Conservation (phyloP, 2,329 filamentous ascomycete species). For the Zymoseptoria tritici region DNA sequence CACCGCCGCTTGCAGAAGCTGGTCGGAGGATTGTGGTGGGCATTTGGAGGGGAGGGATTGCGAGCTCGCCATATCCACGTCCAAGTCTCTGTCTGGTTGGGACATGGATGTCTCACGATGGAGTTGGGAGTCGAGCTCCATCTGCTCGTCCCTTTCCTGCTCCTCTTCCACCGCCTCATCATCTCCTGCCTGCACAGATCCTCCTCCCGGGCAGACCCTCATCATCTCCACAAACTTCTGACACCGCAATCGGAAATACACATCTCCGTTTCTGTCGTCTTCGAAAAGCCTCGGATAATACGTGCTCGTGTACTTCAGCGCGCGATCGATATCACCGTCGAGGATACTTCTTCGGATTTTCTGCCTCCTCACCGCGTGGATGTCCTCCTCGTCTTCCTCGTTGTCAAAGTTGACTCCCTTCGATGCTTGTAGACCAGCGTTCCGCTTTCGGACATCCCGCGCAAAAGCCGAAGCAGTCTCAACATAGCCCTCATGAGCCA, state of each 20-base stretch:
- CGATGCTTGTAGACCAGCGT: slow-evolving; percentile 22
- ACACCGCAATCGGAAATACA: slow-evolving; percentile 81
- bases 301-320: slow-evolving; percentile 69
- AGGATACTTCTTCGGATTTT: slow-evolving; percentile 77
- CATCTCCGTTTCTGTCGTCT: slow-evolving; percentile 60
- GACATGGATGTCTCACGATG: slow-evolving; percentile 24
- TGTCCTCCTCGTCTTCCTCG: slow-evolving; percentile 50
- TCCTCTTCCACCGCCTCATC: slow-evolving; percentile 22
- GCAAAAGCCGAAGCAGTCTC: slow-evolving; percentile 81
- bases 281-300: slow-evolving; percentile 76
- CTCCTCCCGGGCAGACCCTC: slow-evolving; percentile 57
- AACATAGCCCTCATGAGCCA: slow-evolving; percentile 91
- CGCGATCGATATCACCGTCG: slow-evolving; percentile 85
- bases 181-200: neutral
- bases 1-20: slow-evolving; percentile 62
- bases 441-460: slow-evolving; percentile 54
- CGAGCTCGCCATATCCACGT: slow-evolving; percentile 28
- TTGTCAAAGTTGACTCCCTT: slow-evolving; percentile 25
- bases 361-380: slow-evolving; percentile 78
- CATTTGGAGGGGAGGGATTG: slow-evolving; percentile 24
- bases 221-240: slow-evolving; percentile 96
- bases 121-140: slow-evolving; percentile 52
- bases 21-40: slow-evolving; percentile 29
- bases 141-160: slow-evolving; percentile 39
- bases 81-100: slow-evolving; percentile 20